Base-by-base conservation (phyloP, 164 flowering plant species). In the Buxus sempervirens region DNA sequence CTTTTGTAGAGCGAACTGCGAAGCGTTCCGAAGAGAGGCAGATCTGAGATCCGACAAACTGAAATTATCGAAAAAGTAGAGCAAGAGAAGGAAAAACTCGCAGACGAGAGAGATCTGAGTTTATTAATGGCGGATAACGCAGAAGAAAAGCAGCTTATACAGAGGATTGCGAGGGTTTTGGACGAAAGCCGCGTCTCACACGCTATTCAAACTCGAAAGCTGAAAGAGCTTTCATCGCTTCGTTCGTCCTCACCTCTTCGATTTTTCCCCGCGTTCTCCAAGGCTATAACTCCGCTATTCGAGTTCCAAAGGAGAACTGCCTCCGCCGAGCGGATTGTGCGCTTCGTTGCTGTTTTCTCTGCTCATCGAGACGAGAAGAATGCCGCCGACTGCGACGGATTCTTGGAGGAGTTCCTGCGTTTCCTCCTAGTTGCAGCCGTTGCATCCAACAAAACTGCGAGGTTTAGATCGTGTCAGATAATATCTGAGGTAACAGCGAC, bases 401-500 rank as follows among this genome's bases (percentile, higher is more conserved):
- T 91, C 64, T 62, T 91, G 68, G 90, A 88, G 57, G 73, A 77
- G 19, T 85, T 91, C 58, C 45, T 94, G 25, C 80, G 70, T 60
- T 86, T 91, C 53, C 84, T 95, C 16, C 62, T 91, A 22, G 56
- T 53, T 19, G 88, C 82, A 20, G 71, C 89, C 20, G 27, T 23
- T 0, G 84, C 95, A 0, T 80, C 88, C 25, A 77, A 76, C 65
- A 89, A 79, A 72, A 82, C 87, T 38, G 88, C 85, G 5, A 78
- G 98, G 67, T 86, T 89, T 60, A 80, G 96, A 23, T 83, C 96
- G 9, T 90, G 98, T 75, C 97, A 95, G 88, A 84, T 95, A 0
- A 71, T 90, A 36, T 91, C 98, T 1, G 97, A 91, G 97, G 98
- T 94, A 64, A 19, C 16, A 19, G 49, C 24, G 0, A 13, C 20